Conservation (phyloP, 768 basidiomycete genomes). For the Holtermanniella nyarrowii region DNA sequence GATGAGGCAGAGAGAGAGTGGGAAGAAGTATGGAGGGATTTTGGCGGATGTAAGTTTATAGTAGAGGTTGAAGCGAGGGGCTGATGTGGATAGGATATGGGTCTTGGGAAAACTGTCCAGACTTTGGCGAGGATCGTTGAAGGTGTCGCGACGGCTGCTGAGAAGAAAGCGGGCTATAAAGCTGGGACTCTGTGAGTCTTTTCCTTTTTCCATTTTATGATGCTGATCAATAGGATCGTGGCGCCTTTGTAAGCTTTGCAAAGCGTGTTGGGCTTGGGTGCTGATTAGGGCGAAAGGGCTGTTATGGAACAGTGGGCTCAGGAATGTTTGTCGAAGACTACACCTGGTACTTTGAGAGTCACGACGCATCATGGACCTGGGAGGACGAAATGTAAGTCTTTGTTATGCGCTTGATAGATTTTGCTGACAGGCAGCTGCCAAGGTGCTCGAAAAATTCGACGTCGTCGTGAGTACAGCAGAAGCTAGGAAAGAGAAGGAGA, state of each 20-base stretch:
- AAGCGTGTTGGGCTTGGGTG: too few relatives aligned
- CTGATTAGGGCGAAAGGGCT: too few relatives aligned
- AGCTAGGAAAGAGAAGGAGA: too few relatives aligned
- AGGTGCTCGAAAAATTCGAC: slow-evolving; percentile 40
- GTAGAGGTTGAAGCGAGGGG: slow-evolving; percentile 51
- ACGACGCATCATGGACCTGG: slow-evolving; percentile 71
- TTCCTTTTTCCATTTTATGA: neutral
- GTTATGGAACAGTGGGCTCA: slow-evolving; percentile 84
- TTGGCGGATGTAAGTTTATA: slow-evolving; percentile 55
- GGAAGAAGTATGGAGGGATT: slow-evolving; percentile 74
- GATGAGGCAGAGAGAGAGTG: slow-evolving; percentile 75
- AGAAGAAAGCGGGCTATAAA: slow-evolving; percentile 58
- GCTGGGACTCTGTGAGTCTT: slow-evolving; percentile 38
- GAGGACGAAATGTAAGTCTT: slow-evolving; percentile 58
- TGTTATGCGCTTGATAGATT: too few relatives aligned
- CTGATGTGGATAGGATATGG: slow-evolving; percentile 41
- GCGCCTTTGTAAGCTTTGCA: slow-evolving; percentile 52
- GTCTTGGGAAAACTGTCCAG: slow-evolving; percentile 62
- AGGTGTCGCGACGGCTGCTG: slow-evolving; percentile 58
- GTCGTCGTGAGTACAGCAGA: slow-evolving; percentile 27
- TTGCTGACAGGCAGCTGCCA: slow-evolving; percentile 17
- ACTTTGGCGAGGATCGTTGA: slow-evolving; percentile 78
- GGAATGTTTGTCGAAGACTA: slow-evolving; percentile 58
- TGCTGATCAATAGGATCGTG: slow-evolving; percentile 53
- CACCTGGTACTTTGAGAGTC: slow-evolving; percentile 58